Conservation (phyloP, 2,329 filamentous ascomycete genomes). For the Albophoma yamanashiensis region DNA sequence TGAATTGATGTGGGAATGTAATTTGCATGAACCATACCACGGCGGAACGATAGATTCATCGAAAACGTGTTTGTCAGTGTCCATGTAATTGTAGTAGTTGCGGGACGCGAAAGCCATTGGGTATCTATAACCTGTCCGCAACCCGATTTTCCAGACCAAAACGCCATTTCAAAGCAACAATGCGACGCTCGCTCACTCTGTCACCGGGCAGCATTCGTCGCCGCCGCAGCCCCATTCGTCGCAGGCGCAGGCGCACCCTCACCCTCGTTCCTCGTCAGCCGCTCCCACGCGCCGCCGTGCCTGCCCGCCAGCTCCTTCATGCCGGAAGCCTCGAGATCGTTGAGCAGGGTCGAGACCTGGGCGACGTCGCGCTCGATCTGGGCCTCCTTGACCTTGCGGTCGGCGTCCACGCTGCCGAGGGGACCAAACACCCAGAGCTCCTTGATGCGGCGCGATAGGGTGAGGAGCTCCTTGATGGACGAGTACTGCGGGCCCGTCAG, state of each 20-base stretch:
- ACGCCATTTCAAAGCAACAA: neutral
- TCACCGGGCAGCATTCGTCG: neutral
- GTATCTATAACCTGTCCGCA: constrained; percentile 2
- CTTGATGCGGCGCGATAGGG: constrained; percentile 32
- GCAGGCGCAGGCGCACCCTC: neutral
- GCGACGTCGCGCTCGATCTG: constrained; percentile 24
- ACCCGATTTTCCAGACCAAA: neutral
- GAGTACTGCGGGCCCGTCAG: constrained; percentile 18
- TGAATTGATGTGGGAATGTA: neutral
- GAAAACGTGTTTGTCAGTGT: neutral
- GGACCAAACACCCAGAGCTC: constrained; percentile 34
- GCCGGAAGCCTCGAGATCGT: constrained; percentile 19
- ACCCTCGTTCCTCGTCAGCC: constrained; percentile 10
- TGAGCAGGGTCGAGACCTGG: constrained; percentile 22
- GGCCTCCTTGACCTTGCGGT: constrained; percentile 23
- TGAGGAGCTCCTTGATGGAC: constrained; percentile 32
- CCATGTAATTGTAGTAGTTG: neutral
- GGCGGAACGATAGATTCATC: neutral
- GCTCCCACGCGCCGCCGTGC: constrained; percentile 26
- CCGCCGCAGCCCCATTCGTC: neutral
- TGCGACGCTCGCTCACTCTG: neutral
- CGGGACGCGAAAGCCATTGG: neutral
- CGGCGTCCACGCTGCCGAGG: constrained; percentile 25
- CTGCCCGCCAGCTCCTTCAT: constrained; percentile 23
- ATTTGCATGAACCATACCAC: neutral